Conservation (phyloP, 2,329 filamentous ascomycete species). For the Stylonectria norvegica region DNA sequence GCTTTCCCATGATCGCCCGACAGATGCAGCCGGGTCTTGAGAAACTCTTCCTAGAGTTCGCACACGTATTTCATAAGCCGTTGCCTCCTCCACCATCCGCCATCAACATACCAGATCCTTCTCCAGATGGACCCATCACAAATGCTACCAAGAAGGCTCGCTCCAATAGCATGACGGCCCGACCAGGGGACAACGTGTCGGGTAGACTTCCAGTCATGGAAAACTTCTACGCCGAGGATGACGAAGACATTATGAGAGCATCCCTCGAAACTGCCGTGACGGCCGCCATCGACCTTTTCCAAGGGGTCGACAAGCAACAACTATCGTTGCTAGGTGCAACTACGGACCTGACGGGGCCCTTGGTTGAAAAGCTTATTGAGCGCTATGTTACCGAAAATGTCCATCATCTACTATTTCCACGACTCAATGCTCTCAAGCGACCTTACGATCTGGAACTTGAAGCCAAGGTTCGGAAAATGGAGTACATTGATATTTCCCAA, state of each 20-base stretch:
- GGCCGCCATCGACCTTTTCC: constrained; percentile 90
- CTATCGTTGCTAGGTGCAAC: constrained; percentile 87
- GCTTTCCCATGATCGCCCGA: constrained; percentile 91
- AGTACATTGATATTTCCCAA: constrained; percentile 89
- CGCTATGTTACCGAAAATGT: constrained; percentile 91
- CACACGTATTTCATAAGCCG: constrained; percentile 77
- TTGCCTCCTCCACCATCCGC: constrained; percentile 71
- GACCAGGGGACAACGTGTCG: constrained; percentile 30
- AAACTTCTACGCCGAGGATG: constrained; percentile 76
- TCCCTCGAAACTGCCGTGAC: constrained; percentile 91
- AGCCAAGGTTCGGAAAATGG: constrained; percentile 87
- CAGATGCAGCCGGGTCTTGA: constrained; percentile 95
- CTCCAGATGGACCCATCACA: constrained; percentile 54
- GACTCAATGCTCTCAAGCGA: constrained; percentile 72
- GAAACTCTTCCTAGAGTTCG: constrained; percentile 85
- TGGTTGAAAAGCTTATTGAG: constrained; percentile 92
- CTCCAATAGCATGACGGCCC: constrained; percentile 45
- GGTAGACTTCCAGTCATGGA: constrained; percentile 51
- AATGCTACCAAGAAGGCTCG: constrained; percentile 54
- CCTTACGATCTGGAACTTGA: constrained; percentile 85
- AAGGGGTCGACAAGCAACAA: constrained; percentile 92
- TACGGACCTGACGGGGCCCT: constrained; percentile 85
- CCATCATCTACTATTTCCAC: constrained; percentile 83
- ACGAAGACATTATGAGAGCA: constrained; percentile 85
- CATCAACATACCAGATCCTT: constrained; percentile 55